Percentiles rank a stretch among this genome's conserved stretches.
Conservation (phyloP, 202 grass and related monocot genomes). For the Schoenoplectus triqueter region DNA sequence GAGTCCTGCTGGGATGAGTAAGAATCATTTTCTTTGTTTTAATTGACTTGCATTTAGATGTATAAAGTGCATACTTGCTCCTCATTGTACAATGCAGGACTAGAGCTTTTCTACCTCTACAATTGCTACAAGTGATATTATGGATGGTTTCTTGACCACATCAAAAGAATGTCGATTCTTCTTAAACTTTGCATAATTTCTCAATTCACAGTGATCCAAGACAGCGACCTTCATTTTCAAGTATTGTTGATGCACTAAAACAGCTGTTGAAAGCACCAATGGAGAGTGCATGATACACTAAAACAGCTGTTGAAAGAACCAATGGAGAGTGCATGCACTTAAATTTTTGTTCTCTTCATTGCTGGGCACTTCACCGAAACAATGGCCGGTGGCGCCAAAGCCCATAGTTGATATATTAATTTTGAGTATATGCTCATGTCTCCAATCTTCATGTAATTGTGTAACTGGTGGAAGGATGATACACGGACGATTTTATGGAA, state of each 20-base stretch:
- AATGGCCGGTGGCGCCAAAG: background rate
- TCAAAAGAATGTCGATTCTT: background rate
- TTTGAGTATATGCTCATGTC: background rate
- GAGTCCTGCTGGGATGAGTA: conserved; percentile 97
- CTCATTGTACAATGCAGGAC: background rate
- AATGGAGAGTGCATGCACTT: conserved; percentile 47
- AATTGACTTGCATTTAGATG: background rate
- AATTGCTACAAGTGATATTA: background rate
- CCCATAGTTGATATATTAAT: background rate
- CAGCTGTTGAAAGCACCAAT: conserved; percentile 62
- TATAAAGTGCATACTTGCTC: background rate
- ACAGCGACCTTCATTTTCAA: conserved; percentile 76
- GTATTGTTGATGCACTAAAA: conserved; percentile 80
- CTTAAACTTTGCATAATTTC: background rate
- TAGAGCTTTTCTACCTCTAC: background rate
- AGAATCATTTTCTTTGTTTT: conserved; percentile 36
- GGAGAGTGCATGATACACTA: conserved; percentile 59
- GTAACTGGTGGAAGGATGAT: background rate
- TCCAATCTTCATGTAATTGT: background rate
- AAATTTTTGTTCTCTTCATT: conserved; percentile 11
- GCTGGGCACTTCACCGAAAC: background rate
- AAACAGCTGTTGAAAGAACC: conserved; percentile 74
- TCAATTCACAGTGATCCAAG: conserved; percentile 67
- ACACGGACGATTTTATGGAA: background rate
- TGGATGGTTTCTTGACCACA: background rate